Evolutionary conservation across 331 rosid genomes (phyloP).

Genomic region (Pyrus hybrid): DNA sequence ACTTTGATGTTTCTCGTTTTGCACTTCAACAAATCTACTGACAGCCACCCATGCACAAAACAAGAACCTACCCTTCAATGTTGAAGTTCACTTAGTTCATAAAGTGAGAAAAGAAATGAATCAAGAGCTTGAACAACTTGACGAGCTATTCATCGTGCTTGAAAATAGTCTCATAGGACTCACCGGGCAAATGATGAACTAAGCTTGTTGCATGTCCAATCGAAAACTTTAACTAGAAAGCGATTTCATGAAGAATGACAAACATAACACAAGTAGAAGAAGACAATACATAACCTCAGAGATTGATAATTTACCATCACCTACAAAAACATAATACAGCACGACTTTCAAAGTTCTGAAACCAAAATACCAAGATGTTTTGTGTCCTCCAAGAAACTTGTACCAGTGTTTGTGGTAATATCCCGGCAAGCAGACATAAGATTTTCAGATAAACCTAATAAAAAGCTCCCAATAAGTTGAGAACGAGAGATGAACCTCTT

Average conservation of each 20-base stretch:
- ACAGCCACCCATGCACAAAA: neutral
- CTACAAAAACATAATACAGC: neutral
- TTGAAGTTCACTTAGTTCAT: neutral
- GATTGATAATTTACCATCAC: neutral
- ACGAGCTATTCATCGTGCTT: neutral
- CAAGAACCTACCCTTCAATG: neutral
- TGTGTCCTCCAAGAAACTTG: neutral
- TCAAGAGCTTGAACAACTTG: neutral
- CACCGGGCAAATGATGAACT: neutral
- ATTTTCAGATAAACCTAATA: too few species aligned
- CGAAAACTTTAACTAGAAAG: too few species aligned
- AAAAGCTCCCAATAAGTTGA: too few species aligned
- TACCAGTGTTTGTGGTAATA: neutral
- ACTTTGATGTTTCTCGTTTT: neutral
- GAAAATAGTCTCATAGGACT: neutral
- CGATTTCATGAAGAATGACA: neutral
- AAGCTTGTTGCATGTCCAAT: too few species aligned
- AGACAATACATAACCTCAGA: neutral
- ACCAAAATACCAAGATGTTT: neutral
- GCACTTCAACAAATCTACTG: too few species aligned
- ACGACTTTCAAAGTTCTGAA: neutral
- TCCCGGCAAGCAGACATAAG: too few species aligned
- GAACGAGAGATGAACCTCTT: too few species aligned
- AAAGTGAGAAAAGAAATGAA: neutral
- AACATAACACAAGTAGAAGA: too few species aligned